phyloP scores from a whole-genome alignment of 805 yeast genomes.

The Allodekkera sacchari region DNA sequence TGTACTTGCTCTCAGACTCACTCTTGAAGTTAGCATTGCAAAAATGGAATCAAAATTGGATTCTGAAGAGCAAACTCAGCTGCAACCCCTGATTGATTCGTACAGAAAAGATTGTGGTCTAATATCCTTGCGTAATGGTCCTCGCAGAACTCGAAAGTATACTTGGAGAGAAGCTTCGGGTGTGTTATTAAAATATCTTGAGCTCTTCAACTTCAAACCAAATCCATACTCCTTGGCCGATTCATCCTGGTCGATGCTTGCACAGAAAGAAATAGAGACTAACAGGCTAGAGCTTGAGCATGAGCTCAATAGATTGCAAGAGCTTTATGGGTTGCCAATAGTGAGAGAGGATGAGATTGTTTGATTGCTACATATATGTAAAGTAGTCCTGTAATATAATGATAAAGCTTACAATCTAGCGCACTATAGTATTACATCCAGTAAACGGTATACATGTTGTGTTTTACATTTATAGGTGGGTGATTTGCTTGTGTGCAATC shows the following conservation, averaged over 20 bases:
- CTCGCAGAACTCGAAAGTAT: constrained; percentile 2
- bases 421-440: no score
- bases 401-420: no score
- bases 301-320: constrained; percentile 1
- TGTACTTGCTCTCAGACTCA: constrained; percentile 11
- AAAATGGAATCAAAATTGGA: constrained; percentile 16
- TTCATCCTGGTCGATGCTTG: constrained; percentile 1
- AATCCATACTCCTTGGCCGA: constrained; percentile 12
- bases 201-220: constrained; percentile 16
- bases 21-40: constrained; percentile 12
- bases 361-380: not conserved
- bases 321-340: constrained; percentile 9
- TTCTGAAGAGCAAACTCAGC: constrained; percentile 5
- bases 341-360: constrained; percentile 10
- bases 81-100: constrained; percentile 5
- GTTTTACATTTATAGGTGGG: no score
- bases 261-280: constrained; percentile 3
- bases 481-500: no score
- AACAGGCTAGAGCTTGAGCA: constrained; percentile 2
- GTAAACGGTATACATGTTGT: no score
- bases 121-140: constrained; percentile 8
- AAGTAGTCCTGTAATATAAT: not conserved
- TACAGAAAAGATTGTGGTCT: constrained; percentile 15
- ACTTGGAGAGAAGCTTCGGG: constrained; percentile 15
- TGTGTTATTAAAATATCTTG: constrained; percentile 13